Evolutionary conservation across 805 yeast species (phyloP), one percentile per base, ranked within the genome.

Genomic region (Priceomyces castillae): DNA sequence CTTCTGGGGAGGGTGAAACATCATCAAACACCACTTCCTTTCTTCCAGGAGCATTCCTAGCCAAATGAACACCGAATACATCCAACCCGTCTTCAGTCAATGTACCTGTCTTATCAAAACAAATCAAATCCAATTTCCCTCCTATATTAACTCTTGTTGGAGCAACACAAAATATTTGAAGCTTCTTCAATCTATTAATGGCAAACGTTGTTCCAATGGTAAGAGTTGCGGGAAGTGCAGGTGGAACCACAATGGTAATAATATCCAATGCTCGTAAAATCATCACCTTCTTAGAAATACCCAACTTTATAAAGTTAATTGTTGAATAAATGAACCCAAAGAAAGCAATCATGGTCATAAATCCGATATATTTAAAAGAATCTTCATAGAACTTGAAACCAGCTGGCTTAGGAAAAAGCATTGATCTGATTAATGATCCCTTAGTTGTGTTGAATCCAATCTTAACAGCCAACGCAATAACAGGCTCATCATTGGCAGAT

Each of bases 81-180:
- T 92, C 98, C 30, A 94, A 71, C 0, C 98, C 98, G 60, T 94
- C 99, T 57, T 94, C 98, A 0, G 99, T 94, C 49, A 94, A 70
- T 0, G 99, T 94, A 2, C 99, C 99, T 0, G 99, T 94, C 59
- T 94, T 94, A 67, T 94, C 99, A 63, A 94, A 94, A 56, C 96
- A 90, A 58, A 89, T 73, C 3, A 87, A 80, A 58, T 92, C 97
- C 19, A 94, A 60, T 54, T 94, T 90, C 7, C 99, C 99, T 28
- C 96, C 97, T n/a, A 94, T 83, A 58, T 94, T 94, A 37, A 95
- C 94, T 47, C 96, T 77, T 1, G 94, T 87, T 2, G 99, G 99
- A 1, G 97, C 81, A 43, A 92, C 92, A 62, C 99, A 94, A 54
- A 83, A 94, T 1, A 95, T 82, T 33, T 77, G 70, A 46, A 74